Percentiles rank a stretch among this genome's conserved stretches.
Evolutionary conservation across 179 eudicot species (phyloP).

Genomic region (Gypsophila paniculata): DNA sequence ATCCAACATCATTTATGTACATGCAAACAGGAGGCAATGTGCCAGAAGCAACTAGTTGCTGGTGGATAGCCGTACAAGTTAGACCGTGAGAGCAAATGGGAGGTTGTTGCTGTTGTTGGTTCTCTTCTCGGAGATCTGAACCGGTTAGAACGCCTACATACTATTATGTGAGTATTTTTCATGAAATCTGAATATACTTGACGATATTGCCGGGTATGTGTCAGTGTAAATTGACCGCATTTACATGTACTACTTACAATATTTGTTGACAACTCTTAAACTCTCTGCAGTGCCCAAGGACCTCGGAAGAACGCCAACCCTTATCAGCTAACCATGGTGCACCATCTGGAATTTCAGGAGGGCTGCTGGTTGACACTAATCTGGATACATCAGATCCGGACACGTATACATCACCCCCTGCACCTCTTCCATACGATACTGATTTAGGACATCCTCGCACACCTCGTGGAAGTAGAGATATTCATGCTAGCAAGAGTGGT

Average conservation of each 20-base stretch:
- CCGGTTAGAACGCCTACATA: conserved; percentile 39
- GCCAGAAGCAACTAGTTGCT: conserved; percentile 18
- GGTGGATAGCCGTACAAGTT: conserved; percentile 21
- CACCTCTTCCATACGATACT: conserved; percentile 61
- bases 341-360: conserved; percentile 42
- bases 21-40: conserved; percentile 19
- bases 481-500: conserved; percentile 35
- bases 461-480: conserved; percentile 28
- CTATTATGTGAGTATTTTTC: conserved; percentile 40
- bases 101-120: conserved; percentile 57
- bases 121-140: conserved; percentile 40
- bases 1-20: conserved; percentile 12
- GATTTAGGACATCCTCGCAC: conserved; percentile 43
- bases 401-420: conserved; percentile 69
- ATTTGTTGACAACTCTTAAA: not conserved
- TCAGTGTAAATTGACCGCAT: no score
- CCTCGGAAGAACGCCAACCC: conserved; percentile 55
- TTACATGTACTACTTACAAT: not conserved
- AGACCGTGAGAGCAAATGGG: conserved; percentile 44
- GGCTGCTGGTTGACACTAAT: conserved; percentile 67
- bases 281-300: conserved; percentile 56
- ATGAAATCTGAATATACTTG: not conserved
- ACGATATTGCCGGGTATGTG: not conserved
- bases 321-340: conserved; percentile 51
- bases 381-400: conserved; percentile 63